Base-by-base conservation (phyloP, 1,284 basidiomycete species). In the Trichosporon sp. region DNA sequence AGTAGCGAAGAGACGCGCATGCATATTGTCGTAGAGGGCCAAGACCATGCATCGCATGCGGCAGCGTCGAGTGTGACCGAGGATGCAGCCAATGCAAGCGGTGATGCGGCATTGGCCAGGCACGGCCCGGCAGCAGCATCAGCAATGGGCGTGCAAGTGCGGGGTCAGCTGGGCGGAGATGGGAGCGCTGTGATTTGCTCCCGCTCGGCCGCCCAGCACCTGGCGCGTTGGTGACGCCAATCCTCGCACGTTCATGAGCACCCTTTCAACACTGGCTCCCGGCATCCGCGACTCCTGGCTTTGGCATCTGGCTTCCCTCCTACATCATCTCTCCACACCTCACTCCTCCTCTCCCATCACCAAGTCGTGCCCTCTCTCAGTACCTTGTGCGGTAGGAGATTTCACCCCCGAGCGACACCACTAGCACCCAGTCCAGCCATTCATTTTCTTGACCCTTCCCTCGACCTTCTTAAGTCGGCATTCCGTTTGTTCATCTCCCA, bases 161-260 rank as follows among this genome's bases (percentile, higher is more conserved):
- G 51, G 46, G 51, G 51, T 54, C 51, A 54, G 19, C 21, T 54
- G n/a, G 51, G 51, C 5, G 35, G 32, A 19, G 19, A 65, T 37
- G 11, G 38, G 38, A 26, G 38, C 14, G 38, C 10, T 66, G 65
- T 66, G 31, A 66, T 67, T 67, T 67, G 66, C 32, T 67, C 51
- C 66, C 66, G 66, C 65, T 19, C n/a, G 43, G 43, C 43, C 26
- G 26, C 26, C 16, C 43, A 12, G 43, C 0, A 35, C 19, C n/a
- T 21, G 19, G 65, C 65, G 40, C 40, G 65, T 63, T 35, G 59
- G 59, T 67, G 35, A 54, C 43, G 65, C 32, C 65, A 35, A 31
- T 43, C 43, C 43, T 66, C 66, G 66, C 66, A 67, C 66, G 66
- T 67, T 67, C 66, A 67, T 67, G 66, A 37, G 46, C 51, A 65